Evolutionary conservation across 352 stramenopile genomes (phyloP).

Genomic region (Pythium monospermum): DNA sequence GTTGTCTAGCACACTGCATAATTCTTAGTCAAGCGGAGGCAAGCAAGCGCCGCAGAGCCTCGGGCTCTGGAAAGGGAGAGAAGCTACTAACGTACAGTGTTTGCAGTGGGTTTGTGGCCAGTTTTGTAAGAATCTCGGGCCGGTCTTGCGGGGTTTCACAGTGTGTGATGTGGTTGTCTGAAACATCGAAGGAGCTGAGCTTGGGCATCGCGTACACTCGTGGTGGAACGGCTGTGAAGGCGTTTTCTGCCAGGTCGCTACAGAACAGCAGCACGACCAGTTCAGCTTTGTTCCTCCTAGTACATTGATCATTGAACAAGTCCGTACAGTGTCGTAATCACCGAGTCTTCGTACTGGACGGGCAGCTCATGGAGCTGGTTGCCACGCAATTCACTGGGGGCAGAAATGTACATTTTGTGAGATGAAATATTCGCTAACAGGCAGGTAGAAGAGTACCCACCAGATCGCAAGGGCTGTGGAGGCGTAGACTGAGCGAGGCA

Average conservation of each 20-base stretch:
- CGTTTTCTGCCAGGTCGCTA: constrained; percentile 28
- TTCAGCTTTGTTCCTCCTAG: background rate
- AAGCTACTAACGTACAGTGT: constrained; percentile 19
- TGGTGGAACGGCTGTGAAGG: constrained; percentile 21
- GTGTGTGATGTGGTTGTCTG: constrained; percentile 19
- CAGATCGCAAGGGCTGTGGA: constrained; percentile 24
- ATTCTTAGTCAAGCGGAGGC: background rate
- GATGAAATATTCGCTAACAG: background rate
- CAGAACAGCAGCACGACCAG: background rate
- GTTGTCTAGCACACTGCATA: constrained; percentile 13
- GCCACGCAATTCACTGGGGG: constrained; percentile 10
- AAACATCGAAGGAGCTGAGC: constrained; percentile 25
- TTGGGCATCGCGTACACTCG: constrained; percentile 29
- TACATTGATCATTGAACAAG: background rate
- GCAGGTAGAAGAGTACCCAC: constrained; percentile 11
- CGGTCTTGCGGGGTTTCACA: constrained; percentile 14
- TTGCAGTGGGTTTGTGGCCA: background rate
- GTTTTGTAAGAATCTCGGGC: background rate
- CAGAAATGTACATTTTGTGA: background rate
- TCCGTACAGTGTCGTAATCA: constrained; percentile 35
- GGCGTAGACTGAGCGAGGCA: constrained; percentile 30
- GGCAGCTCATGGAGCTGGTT: constrained; percentile 30
- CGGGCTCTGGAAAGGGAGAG: background rate
- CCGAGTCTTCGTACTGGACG: constrained; percentile 27
- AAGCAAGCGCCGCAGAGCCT: background rate